These are phyloP conservation scores for Takashimella tepidaria DNA, from an alignment of 1,284 basidiomycete species.

Conservation along the genomic window DNA sequence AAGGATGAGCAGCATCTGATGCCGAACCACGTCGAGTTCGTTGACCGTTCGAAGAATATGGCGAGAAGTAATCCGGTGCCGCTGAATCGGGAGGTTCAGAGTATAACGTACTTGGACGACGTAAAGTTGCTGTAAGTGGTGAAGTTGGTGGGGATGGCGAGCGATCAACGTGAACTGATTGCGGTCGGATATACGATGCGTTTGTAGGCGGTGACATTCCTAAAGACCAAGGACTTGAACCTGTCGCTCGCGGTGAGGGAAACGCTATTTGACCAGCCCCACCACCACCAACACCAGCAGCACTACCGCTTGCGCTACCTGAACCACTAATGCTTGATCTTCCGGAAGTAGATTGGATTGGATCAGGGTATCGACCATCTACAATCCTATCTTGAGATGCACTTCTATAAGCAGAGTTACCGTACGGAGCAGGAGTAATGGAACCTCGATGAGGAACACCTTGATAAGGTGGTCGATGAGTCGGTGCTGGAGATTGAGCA, in stretches of 20 bases:
- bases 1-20: constrained; percentile 9
- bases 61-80: constrained; percentile 15
- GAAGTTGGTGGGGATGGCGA: constrained; percentile 26
- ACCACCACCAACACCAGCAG: too few relatives aligned
- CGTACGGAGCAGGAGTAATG: constrained; percentile 18
- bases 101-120: constrained; percentile 29
- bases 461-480: constrained; percentile 20
- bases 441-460: constrained; percentile 19
- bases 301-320: too few relatives aligned
- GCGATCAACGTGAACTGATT: constrained; percentile 25
- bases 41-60: constrained; percentile 10
- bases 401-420: neutral
- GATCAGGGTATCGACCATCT: constrained; percentile 33
- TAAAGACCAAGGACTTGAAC: constrained; percentile 2
- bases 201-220: neutral
- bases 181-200: constrained; percentile 11
- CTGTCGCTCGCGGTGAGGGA: constrained; percentile 1
- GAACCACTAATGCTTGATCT: neutral
- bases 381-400: constrained; percentile 19
- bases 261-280: neutral
- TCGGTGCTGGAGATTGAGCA: constrained; percentile 8
- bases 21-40: constrained; percentile 28
- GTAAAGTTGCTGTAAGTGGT: constrained; percentile 29
- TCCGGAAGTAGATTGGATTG: constrained; percentile 7
- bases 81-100: constrained; percentile 10